Base-by-base conservation (phyloP, 495 filamentous ascomycete genomes). In the Xylaria nigripes region DNA sequence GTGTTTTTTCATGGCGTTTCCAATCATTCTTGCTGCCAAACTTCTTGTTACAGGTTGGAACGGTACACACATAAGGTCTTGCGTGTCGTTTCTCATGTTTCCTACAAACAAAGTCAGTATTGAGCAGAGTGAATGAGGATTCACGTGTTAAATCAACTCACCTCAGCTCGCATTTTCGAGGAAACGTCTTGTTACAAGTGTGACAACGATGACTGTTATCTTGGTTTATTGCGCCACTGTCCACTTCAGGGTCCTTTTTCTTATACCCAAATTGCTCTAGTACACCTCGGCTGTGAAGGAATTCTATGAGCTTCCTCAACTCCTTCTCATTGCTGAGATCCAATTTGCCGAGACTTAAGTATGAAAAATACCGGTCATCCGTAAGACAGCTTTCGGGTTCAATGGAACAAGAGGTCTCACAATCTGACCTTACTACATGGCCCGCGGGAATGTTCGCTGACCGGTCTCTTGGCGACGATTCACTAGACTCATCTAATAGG, bases 1-100 rank as follows among this genome's bases (percentile, higher is more conserved):
- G 90, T 23, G 82, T 86, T 58, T 84, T 89, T 60, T 97, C 92
- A 65, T 97, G 92, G 7, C 93, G 84, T 68, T 96, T 96, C 93
- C 92, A 96, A 70, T 96, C 92, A 42, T 89, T 89, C 64, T 96
- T 96, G 72, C 86, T 90, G 32, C 93, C 92, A 59, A 96, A 95
- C 2, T 69, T 77, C 58, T 89, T 93, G 45, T 73, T 71, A 63
- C 93, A 96, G 18, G 72, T 72, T 9, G 75, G 65, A 45, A 82
- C 89, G 7, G 92, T 96, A 70, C 92, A 96, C 41, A 85, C 87
- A 61, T 93, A 97, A 0, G 91, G 93, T 50, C 85, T 82, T 22
- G 83, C 78, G 66, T 96, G 93, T 8, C 93, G 84, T 61, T 90
- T 94, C 67, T 82, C 74, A 65, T 96, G 92, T 69, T 96, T 97